Conservation (phyloP, 2,329 filamentous ascomycete species). For the Phoma sp. region DNA sequence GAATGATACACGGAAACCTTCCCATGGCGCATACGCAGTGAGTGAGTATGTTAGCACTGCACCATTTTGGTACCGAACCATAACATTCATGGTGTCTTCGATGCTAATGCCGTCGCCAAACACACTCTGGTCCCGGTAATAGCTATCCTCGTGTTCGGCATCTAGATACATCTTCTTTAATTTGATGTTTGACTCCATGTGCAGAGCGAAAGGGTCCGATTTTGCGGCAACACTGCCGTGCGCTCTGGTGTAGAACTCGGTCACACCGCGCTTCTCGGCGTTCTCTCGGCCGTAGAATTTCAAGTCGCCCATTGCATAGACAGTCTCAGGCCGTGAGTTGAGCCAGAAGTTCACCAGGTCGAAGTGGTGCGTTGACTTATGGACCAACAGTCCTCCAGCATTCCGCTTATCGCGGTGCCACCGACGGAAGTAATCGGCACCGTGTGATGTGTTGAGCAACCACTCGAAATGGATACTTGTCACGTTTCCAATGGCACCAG, state of each 20-base stretch:
- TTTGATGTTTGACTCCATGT: slow-evolving; percentile 61
- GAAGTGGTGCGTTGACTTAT: slow-evolving; percentile 71
- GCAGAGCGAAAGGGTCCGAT: slow-evolving; percentile 66
- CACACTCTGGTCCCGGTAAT: slow-evolving; percentile 68
- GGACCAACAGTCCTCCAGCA: slow-evolving; percentile 66
- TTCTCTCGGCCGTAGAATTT: slow-evolving; percentile 69
- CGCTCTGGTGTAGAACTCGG: slow-evolving; percentile 60
- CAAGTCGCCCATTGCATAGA: slow-evolving; percentile 66
- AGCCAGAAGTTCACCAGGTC: slow-evolving; percentile 71
- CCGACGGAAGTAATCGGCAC: slow-evolving; percentile 69
- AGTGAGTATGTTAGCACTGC: slow-evolving; percentile 67
- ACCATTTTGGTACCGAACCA: slow-evolving; percentile 65
- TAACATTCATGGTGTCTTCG: slow-evolving; percentile 69
- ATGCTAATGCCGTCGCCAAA: slow-evolving; percentile 70
- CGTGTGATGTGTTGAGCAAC: slow-evolving; percentile 68
- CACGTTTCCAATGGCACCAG: slow-evolving; percentile 64
- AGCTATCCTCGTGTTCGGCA: slow-evolving; percentile 69
- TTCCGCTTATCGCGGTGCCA: slow-evolving; percentile 70
- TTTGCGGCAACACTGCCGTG: slow-evolving; percentile 60
- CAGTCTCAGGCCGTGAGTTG: slow-evolving; percentile 61
- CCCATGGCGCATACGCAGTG: slow-evolving; percentile 69
- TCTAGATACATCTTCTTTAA: slow-evolving; percentile 68
- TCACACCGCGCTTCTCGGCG: slow-evolving; percentile 63
- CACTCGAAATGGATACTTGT: slow-evolving; percentile 68
- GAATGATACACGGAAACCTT: slow-evolving; percentile 65